These are phyloP conservation scores for Austroboletus novae-zelandiae DNA, from an alignment of 1,284 basidiomycete species.

Conservation along the genomic window DNA sequence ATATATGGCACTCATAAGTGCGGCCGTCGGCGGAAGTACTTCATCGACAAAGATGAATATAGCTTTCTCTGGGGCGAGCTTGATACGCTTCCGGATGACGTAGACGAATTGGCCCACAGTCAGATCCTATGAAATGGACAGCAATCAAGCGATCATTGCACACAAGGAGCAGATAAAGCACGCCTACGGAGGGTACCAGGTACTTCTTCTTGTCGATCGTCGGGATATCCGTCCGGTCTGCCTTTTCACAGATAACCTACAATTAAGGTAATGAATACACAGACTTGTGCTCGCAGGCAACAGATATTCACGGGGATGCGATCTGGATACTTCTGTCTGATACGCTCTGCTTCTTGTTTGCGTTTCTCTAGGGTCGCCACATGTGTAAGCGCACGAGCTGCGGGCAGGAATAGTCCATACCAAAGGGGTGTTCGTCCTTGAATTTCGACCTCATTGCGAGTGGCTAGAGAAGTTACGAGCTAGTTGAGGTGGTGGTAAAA, in stretches of 20 bases:
- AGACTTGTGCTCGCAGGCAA: constrained; percentile 6
- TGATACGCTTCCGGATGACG: constrained; percentile 99
- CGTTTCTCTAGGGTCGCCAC: constrained; percentile 77
- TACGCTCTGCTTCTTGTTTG: constrained; percentile 96
- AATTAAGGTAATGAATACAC: constrained; percentile 18
- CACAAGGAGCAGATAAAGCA: constrained; percentile 4
- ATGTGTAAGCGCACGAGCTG: constrained; percentile 19
- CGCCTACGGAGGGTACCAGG: constrained; percentile 88
- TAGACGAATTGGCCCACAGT: constrained; percentile 99
- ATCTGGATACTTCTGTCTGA: constrained; percentile 98
- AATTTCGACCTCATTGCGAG: constrained; percentile 90
- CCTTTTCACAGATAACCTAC: constrained; percentile 99
- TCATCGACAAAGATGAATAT: constrained; percentile 99
- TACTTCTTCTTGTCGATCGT: constrained; percentile 99
- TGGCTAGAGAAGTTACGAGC: constrained; percentile 2
- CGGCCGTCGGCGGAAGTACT: constrained; percentile 96
- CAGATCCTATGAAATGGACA: constrained; percentile 67
- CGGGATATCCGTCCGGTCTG: constrained; percentile 97
- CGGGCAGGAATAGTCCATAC: constrained; percentile 45
- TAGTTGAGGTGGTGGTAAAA: constrained; percentile 2
- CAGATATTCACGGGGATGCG: constrained; percentile 83
- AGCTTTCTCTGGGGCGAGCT: constrained; percentile 98
- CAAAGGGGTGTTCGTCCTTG: constrained; percentile 99
- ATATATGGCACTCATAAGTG: constrained; percentile 98
- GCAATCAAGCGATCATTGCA: constrained; percentile 19